Conservation (phyloP, 2,329 filamentous ascomycete genomes). For the Diaporthe nobilis region DNA sequence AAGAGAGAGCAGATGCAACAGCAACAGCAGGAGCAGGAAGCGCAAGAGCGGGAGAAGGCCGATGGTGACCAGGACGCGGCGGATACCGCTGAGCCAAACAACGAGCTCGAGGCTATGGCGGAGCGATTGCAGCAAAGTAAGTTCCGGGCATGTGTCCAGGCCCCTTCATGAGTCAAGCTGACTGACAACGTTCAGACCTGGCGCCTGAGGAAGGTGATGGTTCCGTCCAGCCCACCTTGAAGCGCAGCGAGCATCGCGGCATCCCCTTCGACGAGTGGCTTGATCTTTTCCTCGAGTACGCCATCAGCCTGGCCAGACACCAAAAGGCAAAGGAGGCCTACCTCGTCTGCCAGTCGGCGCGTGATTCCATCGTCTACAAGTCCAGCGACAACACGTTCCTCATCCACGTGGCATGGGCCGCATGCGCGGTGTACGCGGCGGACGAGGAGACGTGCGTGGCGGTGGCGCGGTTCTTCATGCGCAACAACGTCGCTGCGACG, state of each 20-base stretch:
- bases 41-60: constrained; percentile 42
- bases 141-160: constrained; percentile 46
- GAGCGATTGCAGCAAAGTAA: constrained; percentile 68
- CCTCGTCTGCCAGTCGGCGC: constrained; percentile 81
- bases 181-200: constrained; percentile 47
- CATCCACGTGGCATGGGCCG: constrained; percentile 84
- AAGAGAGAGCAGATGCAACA: constrained; percentile 27
- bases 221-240: constrained; percentile 47
- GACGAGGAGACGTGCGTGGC: constrained; percentile 83
- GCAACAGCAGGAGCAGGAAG: constrained; percentile 12
- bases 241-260: constrained; percentile 68
- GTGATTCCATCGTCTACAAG: constrained; percentile 86
- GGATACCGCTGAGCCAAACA: constrained; percentile 48
- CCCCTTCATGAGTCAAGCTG: neutral
- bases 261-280: constrained; percentile 90
- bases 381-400: constrained; percentile 76
- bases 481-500: constrained; percentile 82
- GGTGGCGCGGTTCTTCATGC: constrained; percentile 86
- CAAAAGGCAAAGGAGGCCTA: constrained; percentile 82
- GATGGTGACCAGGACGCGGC: constrained; percentile 22
- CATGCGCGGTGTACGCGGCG: constrained; percentile 83
- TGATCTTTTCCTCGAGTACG: constrained; percentile 90
- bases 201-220: constrained; percentile 52
- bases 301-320: constrained; percentile 79
- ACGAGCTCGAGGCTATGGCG: constrained; percentile 68